phyloP scores from a whole-genome alignment of 371 early-diverging fungal genomes.

The Smittium mucronatum region DNA sequence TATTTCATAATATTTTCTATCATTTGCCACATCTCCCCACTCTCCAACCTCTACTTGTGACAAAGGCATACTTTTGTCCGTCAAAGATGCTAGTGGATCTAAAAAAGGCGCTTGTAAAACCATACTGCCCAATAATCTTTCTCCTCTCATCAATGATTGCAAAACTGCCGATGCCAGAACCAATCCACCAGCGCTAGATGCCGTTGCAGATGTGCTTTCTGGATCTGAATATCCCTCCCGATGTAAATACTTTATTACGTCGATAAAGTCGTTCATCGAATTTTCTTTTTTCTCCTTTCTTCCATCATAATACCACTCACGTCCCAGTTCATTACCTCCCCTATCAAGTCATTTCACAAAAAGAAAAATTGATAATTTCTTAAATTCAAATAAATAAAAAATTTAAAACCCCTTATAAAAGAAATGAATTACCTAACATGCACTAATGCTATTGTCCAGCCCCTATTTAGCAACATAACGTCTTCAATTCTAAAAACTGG shows the following conservation, averaged over 20 bases:
- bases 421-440: conserved; percentile 52
- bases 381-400: conserved; percentile 1
- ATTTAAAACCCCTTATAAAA: background rate
- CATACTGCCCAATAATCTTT: conserved; percentile 50
- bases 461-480: conserved; percentile 58
- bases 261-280: conserved; percentile 54
- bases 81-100: conserved; percentile 70
- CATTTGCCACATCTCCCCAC: conserved; percentile 69
- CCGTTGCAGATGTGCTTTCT: conserved; percentile 44
- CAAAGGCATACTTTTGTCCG: conserved; percentile 55
- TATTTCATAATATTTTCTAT: conserved; percentile 37
- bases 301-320: conserved; percentile 60
- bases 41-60: conserved; percentile 66
- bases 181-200: conserved; percentile 70
- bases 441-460: conserved; percentile 68
- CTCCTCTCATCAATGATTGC: conserved; percentile 31
- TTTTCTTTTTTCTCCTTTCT: conserved; percentile 52
- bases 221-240: conserved; percentile 38
- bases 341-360: conserved; percentile 22
- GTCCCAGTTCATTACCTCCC: conserved; percentile 73
- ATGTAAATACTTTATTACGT: conserved; percentile 49
- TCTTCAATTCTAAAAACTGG: conserved; percentile 69
- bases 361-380: background rate
- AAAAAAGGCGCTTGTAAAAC: conserved; percentile 75
- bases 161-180: conserved; percentile 41